Base-by-base conservation (phyloP, 1,284 basidiomycete species). In the Marasmius sp. region DNA sequence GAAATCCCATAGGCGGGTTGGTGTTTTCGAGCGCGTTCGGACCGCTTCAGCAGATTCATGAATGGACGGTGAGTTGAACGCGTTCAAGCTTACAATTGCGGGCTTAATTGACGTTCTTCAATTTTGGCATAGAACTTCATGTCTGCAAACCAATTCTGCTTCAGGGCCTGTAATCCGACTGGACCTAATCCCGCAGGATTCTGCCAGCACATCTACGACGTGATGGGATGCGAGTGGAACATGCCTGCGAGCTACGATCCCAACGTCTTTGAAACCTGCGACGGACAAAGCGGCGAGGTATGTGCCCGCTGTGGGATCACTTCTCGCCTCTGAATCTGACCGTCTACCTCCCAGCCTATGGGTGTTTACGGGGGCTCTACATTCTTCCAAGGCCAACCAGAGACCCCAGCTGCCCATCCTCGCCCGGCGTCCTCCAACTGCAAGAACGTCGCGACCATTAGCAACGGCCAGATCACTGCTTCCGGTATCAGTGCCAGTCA, bases 21-120 rank as follows among this genome's bases (percentile, higher is more conserved):
- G 87, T 92, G 22, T 92, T 92, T 73, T 89, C 89, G 38, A 84
- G 71, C 66, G 88, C 87, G 16, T 90, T 91, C 74, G 85, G 88
- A 38, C 70, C 77, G 54, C 67, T 84, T n/a, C 66, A 81, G 65
- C 80, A 89, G 68, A 74, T 87, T 49, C 79, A 84, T 65, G 84
- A 89, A 67, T 91, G 89, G 88, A 89, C 86, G 59, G 87, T 88
- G 70, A 53, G 69, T 59, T 9, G 1, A 27, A 14, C 34, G 33
- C 41, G 59, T 10, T 36, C 55, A 38, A 10, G 45, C 16, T 14
- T 57, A 22, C 14, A 56, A 18, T 14, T 12, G 33, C 27, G 37
- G 0, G 6, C 22, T 16, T 54, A 12, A 33, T 38, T 20, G 34
- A 9, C 18, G 60, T 51, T 36, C n/a, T 1, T 20, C 38, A 54